These are phyloP conservation scores for Citrullus colocynthis DNA, from an alignment of 306 rosid genomes.

Conservation along the genomic window DNA sequence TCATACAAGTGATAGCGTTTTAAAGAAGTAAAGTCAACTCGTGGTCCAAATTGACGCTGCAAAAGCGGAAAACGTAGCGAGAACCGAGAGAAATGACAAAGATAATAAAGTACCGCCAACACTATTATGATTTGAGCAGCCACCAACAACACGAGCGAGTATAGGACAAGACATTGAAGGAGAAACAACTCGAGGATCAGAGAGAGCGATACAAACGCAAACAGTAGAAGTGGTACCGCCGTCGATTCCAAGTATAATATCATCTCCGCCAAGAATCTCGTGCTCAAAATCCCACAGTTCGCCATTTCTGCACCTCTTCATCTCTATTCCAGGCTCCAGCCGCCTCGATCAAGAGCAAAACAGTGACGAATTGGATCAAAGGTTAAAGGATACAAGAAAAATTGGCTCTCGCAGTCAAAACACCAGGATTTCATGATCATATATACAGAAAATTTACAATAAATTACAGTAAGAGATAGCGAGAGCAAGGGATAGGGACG, in stretches of 20 bases:
- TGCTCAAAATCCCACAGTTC: conserved; percentile 78
- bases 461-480: not conserved
- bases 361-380: not conserved
- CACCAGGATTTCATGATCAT: not conserved
- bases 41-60: not conserved
- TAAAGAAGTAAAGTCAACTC: not conserved
- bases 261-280: conserved; percentile 29
- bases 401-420: not conserved
- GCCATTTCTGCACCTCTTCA: conserved; percentile 63
- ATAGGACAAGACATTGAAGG: conserved; percentile 48
- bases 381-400: not conserved
- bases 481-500: conserved; percentile 7
- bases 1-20: not conserved
- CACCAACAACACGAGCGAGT: conserved; percentile 73
- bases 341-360: conserved; percentile 2
- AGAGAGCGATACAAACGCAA: conserved; percentile 63
- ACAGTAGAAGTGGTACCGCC: conserved; percentile 87
- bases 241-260: conserved; percentile 63
- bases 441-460: not conserved
- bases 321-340: conserved; percentile 13
- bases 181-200: conserved; percentile 24
- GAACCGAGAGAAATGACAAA: not conserved
- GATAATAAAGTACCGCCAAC: conserved; percentile 50
- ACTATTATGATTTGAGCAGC: conserved; percentile 91
- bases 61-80: not conserved